phyloP scores from a whole-genome alignment of 2,329 filamentous ascomycete genomes.

The Fusarium tupiense region DNA sequence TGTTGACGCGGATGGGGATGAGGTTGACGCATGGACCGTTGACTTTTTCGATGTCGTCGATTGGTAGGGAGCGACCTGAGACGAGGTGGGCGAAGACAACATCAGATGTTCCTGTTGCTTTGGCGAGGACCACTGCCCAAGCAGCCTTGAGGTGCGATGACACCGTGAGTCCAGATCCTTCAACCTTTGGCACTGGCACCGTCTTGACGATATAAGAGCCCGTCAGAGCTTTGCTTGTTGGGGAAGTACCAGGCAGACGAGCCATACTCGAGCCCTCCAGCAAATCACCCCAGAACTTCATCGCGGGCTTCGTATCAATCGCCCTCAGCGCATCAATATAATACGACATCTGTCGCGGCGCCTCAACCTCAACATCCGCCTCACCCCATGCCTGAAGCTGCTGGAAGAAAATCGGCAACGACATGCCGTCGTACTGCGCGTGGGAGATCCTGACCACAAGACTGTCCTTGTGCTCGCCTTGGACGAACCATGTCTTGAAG shows the following conservation, averaged over 20 bases:
- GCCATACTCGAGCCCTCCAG: not conserved
- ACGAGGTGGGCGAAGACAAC: not conserved
- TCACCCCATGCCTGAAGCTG: not conserved
- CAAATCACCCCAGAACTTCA: not conserved
- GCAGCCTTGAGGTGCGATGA: not conserved
- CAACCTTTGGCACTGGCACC: not conserved
- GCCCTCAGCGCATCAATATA: not conserved
- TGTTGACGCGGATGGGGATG: not conserved
- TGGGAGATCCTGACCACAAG: not conserved
- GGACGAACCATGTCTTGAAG: not conserved
- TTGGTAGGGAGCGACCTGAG: not conserved
- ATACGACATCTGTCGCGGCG: not conserved
- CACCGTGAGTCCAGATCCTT: not conserved
- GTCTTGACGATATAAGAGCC: not conserved
- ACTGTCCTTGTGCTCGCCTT: not conserved
- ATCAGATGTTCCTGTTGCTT: not conserved
- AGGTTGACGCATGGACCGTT: not conserved
- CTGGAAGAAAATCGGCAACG: not conserved
- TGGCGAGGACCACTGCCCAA: not conserved
- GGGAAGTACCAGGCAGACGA: fast-evolving
- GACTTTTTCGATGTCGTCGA: not conserved
- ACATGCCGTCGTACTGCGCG: not conserved
- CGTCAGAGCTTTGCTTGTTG: fast-evolving
- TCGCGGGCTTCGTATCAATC: not conserved
- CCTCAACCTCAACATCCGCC: not conserved